Conservation (phyloP, 2,329 filamentous ascomycete genomes). For the Colletotrichum cereale region DNA sequence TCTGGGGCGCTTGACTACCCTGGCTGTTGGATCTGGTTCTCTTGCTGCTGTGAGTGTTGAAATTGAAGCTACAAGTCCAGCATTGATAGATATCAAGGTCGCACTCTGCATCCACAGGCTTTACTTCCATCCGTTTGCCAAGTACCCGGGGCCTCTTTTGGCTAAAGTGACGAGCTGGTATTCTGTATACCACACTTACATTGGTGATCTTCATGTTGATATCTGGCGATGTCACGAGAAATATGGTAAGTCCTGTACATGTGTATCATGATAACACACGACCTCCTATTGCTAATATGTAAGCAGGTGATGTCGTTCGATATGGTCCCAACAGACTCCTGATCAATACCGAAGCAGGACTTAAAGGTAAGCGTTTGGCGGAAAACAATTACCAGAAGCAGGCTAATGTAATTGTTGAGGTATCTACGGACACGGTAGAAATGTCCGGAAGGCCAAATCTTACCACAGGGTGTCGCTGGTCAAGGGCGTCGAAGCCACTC, state of each 20-base stretch:
- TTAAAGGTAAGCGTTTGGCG: conserved; percentile 7
- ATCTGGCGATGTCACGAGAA: conserved; percentile 30
- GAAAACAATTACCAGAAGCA: neutral
- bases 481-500: conserved; percentile 24
- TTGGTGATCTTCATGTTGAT: conserved; percentile 26
- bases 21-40: neutral
- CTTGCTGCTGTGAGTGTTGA: conserved; percentile 1
- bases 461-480: conserved; percentile 25
- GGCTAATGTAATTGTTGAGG: neutral
- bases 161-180: conserved; percentile 30
- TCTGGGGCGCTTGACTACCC: neutral
- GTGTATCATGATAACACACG: too few relatives aligned
- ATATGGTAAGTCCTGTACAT: conserved; percentile 3
- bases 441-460: conserved; percentile 20
- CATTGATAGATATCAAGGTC: conserved; percentile 1
- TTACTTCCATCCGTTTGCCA: conserved; percentile 24
- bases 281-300: neutral
- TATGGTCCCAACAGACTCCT: conserved; percentile 23
- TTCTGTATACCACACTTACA: conserved; percentile 18
- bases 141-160: conserved; percentile 22
- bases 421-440: conserved; percentile 26
- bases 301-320: conserved; percentile 19
- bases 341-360: conserved; percentile 18
- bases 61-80: neutral
- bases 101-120: conserved; percentile 15